Evolutionary conservation across 108 stramenopile genomes (phyloP).

Genomic region (Mayamaea pseudoterrestris): DNA sequence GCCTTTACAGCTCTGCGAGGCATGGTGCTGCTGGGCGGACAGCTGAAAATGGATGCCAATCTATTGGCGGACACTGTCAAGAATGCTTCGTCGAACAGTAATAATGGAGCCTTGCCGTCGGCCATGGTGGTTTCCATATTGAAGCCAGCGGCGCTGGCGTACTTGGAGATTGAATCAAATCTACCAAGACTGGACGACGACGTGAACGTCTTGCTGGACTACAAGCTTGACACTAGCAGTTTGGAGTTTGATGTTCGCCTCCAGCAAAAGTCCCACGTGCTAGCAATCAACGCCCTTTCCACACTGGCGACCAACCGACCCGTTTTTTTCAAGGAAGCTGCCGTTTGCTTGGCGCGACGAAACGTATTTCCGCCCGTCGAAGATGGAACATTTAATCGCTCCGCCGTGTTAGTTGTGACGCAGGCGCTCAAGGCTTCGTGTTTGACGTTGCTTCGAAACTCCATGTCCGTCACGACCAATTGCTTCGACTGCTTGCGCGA

Average conservation of each 20-base stretch:
- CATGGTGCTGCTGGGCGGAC: constrained; percentile 65
- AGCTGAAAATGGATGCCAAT: constrained; percentile 66
- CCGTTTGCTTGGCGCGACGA: constrained; percentile 59
- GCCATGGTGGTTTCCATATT: constrained; percentile 59
- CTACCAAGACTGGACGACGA: constrained; percentile 27
- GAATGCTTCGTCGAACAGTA: constrained; percentile 18
- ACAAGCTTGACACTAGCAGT: constrained; percentile 24
- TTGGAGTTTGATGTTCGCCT: constrained; percentile 69
- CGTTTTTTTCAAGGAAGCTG: constrained; percentile 66
- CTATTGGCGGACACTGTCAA: constrained; percentile 48
- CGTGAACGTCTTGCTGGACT: neutral
- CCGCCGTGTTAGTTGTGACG: constrained; percentile 38
- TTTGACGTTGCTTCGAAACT: constrained; percentile 68
- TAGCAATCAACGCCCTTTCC: constrained; percentile 72
- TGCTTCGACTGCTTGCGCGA: constrained; percentile 40
- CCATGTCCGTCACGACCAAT: constrained; percentile 64
- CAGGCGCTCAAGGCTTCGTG: constrained; percentile 66
- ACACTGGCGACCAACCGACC: constrained; percentile 66
- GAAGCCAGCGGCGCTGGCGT: constrained; percentile 74
- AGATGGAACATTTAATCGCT: constrained; percentile 23
- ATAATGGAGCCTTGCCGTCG: constrained; percentile 34
- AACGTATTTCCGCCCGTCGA: constrained; percentile 53
- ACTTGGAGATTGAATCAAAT: constrained; percentile 64
- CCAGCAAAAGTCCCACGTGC: constrained; percentile 70
- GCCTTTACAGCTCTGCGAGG: constrained; percentile 76